Conservation (phyloP, 2,329 filamentous ascomycete genomes). For the Rhinocladiella similis region DNA sequence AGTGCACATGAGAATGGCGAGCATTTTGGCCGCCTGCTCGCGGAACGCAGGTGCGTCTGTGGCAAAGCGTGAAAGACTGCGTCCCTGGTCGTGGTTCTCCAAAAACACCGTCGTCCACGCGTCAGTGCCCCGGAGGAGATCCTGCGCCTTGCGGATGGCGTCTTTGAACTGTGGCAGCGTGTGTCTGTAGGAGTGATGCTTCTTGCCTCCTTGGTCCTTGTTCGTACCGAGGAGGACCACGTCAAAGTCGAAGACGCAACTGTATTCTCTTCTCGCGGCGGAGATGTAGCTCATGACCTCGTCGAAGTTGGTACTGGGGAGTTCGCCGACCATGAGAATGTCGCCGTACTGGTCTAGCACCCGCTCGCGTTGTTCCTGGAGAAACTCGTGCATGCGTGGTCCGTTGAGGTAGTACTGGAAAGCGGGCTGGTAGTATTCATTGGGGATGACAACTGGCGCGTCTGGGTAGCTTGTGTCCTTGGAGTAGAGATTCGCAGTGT, state of each 20-base stretch:
- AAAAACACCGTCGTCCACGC: conserved; percentile 67
- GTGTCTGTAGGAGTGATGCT: conserved; percentile 19
- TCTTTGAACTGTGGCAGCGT: conserved; percentile 53
- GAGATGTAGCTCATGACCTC: conserved; percentile 57
- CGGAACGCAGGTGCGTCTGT: conserved; percentile 53
- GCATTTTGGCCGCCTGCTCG: conserved; percentile 57
- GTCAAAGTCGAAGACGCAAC: conserved; percentile 75
- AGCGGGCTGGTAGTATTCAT: conserved; percentile 50
- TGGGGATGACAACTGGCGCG: conserved; percentile 42
- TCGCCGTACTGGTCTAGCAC: conserved; percentile 58
- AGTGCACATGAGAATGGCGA: conserved; percentile 58
- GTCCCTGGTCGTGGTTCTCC: conserved; percentile 67
- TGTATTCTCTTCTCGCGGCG: conserved; percentile 52
- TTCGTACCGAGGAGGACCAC: conserved; percentile 37
- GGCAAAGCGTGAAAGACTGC: conserved; percentile 56
- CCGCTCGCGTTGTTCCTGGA: conserved; percentile 54
- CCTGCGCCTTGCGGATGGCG: conserved; percentile 60
- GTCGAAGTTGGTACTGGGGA: conserved; percentile 48
- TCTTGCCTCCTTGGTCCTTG: conserved; percentile 21
- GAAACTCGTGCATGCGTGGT: conserved; percentile 58
- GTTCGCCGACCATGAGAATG: conserved; percentile 64
- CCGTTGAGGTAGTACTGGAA: conserved; percentile 54
- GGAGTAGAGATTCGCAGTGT: conserved; percentile 39
- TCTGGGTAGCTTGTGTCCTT: conserved; percentile 32
- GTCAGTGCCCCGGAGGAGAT: conserved; percentile 50